Base-by-base conservation (phyloP, 2,329 filamentous ascomycete species). In the Spiromastix sp. region DNA sequence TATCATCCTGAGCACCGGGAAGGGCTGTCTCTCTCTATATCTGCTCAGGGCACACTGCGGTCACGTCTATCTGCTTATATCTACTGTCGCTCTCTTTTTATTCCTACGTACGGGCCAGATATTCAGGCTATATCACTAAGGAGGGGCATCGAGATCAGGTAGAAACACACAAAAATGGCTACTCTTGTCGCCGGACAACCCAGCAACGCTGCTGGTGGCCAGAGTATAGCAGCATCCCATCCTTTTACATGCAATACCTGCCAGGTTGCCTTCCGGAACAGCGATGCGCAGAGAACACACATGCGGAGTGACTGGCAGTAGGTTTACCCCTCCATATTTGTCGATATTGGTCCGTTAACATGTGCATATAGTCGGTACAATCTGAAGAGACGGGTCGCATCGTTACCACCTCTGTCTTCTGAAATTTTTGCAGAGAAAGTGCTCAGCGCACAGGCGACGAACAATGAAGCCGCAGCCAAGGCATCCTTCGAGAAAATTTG, bases 271-370 rank as follows among this genome's bases (percentile, higher is more conserved):
- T 98, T 96, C 64, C 81, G 89, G 47, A 86, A 85, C 55, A 86
- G 84, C 58, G 89, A 96, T 56, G 72, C 93, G 38, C 91, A 98
- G 65, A 80, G 91, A 57, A 79, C 77, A 24, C 91, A 98, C 58
- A 98, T 98, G 91, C 86, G 91, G 60, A 91, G 81, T 50, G 91
- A 98, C 66, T 98, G 91, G 91, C 89, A 98, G 82, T 91, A 72
- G 66, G 84, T 79, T 36, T 34, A 32, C 17, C 20, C 37, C 43
- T 20, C 27, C 16, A 21, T 33, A 25, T 16, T 19, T 33, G 26
- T n/a, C 36, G 26, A 34, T 13, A 37, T 24, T 37, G n/a, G 11
- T 17, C 24, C 37, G 34, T 41, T 55, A 36, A 51, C 32, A 9
- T 11, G 26, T 9, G 17, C 16, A 11, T 35, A 13, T 40, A 91